These are phyloP conservation scores for Podaxis rugospora DNA, from an alignment of 768 basidiomycete species.

Conservation along the genomic window DNA sequence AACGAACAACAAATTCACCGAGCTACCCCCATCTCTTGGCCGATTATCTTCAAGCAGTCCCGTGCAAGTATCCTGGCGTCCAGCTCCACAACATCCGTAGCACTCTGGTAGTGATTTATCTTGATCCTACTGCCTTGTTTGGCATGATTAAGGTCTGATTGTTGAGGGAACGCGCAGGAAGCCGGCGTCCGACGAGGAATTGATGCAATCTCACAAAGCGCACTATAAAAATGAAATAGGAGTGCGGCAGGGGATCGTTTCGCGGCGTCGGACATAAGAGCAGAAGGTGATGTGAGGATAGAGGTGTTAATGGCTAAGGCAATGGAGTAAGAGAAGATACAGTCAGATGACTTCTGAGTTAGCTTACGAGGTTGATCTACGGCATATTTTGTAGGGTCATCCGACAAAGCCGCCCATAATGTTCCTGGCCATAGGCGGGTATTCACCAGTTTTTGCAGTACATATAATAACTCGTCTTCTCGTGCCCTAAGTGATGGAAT, in stretches of 20 bases:
- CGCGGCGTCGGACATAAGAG: constrained; percentile 64
- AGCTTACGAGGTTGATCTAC: constrained; percentile 51
- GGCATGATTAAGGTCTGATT: constrained; percentile 11
- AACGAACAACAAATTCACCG: constrained; percentile 11
- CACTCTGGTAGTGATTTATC: neutral
- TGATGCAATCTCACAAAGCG: constrained; percentile 76
- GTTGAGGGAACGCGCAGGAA: constrained; percentile 47
- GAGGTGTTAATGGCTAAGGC: constrained; percentile 25
- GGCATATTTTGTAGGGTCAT: constrained; percentile 54
- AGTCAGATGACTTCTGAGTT: neutral
- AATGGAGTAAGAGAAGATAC: neutral
- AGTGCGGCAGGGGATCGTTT: constrained; percentile 77
- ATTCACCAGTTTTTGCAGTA: constrained; percentile 70
- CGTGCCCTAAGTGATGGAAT: constrained; percentile 48
- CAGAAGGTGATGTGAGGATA: constrained; percentile 43
- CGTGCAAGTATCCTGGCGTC: constrained; percentile 66
- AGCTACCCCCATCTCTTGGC: constrained; percentile 66
- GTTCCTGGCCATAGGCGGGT: constrained; percentile 73
- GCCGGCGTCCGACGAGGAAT: constrained; percentile 64
- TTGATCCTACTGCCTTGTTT: constrained; percentile 15
- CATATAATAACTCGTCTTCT: constrained; percentile 87
- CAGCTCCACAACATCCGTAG: constrained; percentile 36
- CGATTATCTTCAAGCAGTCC: constrained; percentile 64
- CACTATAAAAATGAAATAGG: constrained; percentile 82
- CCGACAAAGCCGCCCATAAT: constrained; percentile 71